Base-by-base conservation (phyloP, 2,329 filamentous ascomycete genomes). In the Hymenoscyphus scutula region DNA sequence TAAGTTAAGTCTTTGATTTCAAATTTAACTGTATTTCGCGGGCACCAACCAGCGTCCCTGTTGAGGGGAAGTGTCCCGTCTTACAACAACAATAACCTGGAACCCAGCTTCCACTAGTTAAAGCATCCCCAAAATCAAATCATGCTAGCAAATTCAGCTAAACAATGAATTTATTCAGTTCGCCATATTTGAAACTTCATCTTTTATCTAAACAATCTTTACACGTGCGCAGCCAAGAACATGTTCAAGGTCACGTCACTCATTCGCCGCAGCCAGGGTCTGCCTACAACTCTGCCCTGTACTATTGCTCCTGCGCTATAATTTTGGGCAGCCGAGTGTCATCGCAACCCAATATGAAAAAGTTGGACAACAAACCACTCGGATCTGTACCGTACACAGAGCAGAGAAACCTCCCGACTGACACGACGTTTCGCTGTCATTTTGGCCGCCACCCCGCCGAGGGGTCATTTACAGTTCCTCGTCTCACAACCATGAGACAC, bases 361-460 rank as follows among this genome's bases (percentile, higher is more conserved):
- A 13, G 2, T 11, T 51, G 11, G 11, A 51, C 45, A 25, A 23
- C 19, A 23, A 27, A 51, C 10, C 3, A 23, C 45, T 23, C 13
- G 19, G 8, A 51, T 51, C 45, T 51, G 45, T 23, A 25, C 19
- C 19, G 45, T 10, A 51, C 19, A 23, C 19, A 23, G 13, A 13
- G 23, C 19, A 13, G 19, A 25, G 45, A 51, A 51, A 5, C 23
- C 23, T 15, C 23, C 45, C 19, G 3, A 11, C 19, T 13, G 10
- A 25, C 11, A 11, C 45, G 8, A 51, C 45, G 19, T 51, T 23
- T 11, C 45, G 45, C 45, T 25, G 45, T 51, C 19, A 25, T 51
- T 23, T 51, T 51, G 45, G 19, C 45, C 45, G 19, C 45, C 45
- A 51, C 45, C 45, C 45, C 45, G 45, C 45, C 19, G 45, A 51